These are phyloP conservation scores for Diaporthe amygdali DNA, from an alignment of 2,329 filamentous ascomycete species.

Conservation along the genomic window DNA sequence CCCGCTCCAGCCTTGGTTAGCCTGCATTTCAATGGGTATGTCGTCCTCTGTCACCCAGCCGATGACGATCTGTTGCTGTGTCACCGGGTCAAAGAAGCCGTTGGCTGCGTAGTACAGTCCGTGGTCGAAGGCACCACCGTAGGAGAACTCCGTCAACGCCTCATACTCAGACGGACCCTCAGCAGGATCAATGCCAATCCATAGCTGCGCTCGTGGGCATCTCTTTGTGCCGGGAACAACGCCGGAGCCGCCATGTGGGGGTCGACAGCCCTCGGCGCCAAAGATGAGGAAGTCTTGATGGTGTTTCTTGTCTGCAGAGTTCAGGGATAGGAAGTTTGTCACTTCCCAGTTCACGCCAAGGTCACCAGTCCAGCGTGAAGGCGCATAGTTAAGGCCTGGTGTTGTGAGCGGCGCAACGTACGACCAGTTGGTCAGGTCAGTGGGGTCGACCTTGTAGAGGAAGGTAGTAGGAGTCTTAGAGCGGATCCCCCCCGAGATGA, in stretches of 20 bases:
- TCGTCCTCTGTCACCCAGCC: slow-evolving; percentile 59
- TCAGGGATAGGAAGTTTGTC: slow-evolving; percentile 49
- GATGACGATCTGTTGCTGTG: slow-evolving; percentile 46
- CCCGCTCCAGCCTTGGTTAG: slow-evolving; percentile 55
- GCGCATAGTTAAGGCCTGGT: slow-evolving; percentile 17
- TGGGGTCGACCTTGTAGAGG: slow-evolving; percentile 47
- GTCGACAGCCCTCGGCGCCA: slow-evolving; percentile 46
- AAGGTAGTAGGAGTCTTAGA: slow-evolving; percentile 49
- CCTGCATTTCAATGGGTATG: slow-evolving; percentile 45
- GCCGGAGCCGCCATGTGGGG: slow-evolving; percentile 24
- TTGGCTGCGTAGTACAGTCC: slow-evolving; percentile 55
- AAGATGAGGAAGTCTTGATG: slow-evolving; percentile 48
- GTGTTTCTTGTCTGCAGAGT: slow-evolving; percentile 31
- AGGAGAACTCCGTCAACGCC: slow-evolving; percentile 6
- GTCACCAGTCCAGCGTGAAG: slow-evolving; percentile 53
- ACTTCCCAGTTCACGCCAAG: slow-evolving; percentile 58
- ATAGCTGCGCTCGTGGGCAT: slow-evolving; percentile 36
- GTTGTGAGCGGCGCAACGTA: slow-evolving; percentile 46
- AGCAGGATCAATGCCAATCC: slow-evolving; percentile 45
- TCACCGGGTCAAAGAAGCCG: slow-evolving; percentile 50
- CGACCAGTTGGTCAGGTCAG: slow-evolving; percentile 47
- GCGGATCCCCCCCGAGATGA: slow-evolving; percentile 52
- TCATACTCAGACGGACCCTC: background rate
- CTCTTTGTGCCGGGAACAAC: slow-evolving; percentile 14
- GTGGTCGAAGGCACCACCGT: slow-evolving; percentile 51